Percentiles rank a stretch among this genome's conserved stretches.
phyloP scores from a whole-genome alignment of 306 rosid species.

The Sindora glabra region DNA sequence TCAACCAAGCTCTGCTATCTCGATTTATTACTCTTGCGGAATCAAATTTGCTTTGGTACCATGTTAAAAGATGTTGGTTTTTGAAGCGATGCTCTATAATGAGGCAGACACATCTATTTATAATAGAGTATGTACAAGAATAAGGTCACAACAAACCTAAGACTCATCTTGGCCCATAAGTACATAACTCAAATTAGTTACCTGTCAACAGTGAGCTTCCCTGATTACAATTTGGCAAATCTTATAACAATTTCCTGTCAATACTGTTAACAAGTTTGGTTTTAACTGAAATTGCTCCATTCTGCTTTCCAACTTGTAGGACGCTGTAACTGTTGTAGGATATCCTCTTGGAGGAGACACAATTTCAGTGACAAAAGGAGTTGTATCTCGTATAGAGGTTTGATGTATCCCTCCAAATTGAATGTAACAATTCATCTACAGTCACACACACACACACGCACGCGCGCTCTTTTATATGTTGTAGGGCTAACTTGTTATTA shows the following conservation, averaged over 20 bases:
- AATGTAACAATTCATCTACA: background rate
- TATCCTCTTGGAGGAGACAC: constrained; percentile 99
- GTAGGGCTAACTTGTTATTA: constrained; percentile 5
- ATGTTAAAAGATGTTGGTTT: no score
- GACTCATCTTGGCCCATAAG: no score
- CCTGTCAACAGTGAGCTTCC: no score
- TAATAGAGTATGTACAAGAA: no score
- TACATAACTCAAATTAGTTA: no score
- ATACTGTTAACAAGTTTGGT: background rate
- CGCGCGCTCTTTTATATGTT: background rate
- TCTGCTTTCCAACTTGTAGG: constrained; percentile 45
- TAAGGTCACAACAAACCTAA: no score
- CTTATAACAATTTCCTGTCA: constrained; percentile 2
- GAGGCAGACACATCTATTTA: no score
- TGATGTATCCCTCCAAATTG: background rate
- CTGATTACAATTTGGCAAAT: background rate
- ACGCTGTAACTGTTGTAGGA: constrained; percentile 97
- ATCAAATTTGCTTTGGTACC: no score
- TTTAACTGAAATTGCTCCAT: constrained; percentile 4
- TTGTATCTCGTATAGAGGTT: constrained; percentile 98
- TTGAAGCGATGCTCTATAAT: no score
- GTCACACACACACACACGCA: background rate
- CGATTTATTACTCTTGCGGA: no score
- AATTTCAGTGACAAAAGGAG: constrained; percentile 96
- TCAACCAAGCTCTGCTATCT: no score